phyloP scores from a whole-genome alignment of 108 stramenopile species.

The Seminavis robusta region DNA sequence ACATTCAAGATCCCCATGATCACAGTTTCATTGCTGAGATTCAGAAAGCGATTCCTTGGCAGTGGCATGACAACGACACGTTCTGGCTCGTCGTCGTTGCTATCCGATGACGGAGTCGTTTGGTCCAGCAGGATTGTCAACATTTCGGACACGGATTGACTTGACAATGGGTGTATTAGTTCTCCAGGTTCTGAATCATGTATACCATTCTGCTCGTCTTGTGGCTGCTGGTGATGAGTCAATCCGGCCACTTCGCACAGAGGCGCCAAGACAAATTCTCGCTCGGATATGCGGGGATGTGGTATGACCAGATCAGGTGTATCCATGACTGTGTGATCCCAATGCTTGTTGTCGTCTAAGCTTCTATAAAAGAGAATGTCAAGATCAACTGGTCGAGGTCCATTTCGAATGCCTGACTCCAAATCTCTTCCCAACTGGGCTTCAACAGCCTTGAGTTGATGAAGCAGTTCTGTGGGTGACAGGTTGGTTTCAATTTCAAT shows the following conservation, averaged over 20 bases:
- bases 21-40: constrained; percentile 65
- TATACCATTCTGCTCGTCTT: too few relatives aligned
- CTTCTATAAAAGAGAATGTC: constrained; percentile 75
- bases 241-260: constrained; percentile 69
- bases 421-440: constrained; percentile 63
- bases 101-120: background rate
- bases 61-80: constrained; percentile 62
- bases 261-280: constrained; percentile 94
- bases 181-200: too few relatives aligned
- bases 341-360: constrained; percentile 4
- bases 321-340: constrained; percentile 28
- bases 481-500: constrained; percentile 66
- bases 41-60: constrained; percentile 56
- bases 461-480: constrained; percentile 48
- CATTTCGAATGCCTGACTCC: constrained; percentile 41
- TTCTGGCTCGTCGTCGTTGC: constrained; percentile 7
- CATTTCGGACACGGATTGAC: constrained; percentile 41
- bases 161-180: constrained; percentile 42
- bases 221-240: too few relatives aligned
- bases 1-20: constrained; percentile 97
- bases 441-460: constrained; percentile 60
- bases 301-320: constrained; percentile 67
- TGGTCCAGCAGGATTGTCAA: constrained; percentile 14
- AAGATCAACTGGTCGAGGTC: constrained; percentile 89
- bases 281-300: constrained; percentile 81